Evolutionary conservation across 176 grass and related monocot species (phyloP), one percentile per base, ranked within the genome.

Genomic region (Tuctoria greenei): DNA sequence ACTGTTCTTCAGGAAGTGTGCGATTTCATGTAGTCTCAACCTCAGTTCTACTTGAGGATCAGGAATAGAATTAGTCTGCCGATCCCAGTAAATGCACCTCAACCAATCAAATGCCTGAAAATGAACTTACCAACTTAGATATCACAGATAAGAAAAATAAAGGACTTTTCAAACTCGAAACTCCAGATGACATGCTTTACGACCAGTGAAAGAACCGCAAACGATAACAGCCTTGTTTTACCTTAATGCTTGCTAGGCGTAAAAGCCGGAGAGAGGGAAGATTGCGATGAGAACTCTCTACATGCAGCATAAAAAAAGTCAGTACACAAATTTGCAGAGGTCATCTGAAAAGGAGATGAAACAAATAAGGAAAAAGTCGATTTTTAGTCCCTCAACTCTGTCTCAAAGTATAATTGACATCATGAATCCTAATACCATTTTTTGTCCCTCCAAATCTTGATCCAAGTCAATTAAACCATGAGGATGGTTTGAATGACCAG

Each of bases 81-180:
- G 39, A 56, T 99, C 95, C 95, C 91, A 95, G 67, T 99, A 99
- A 77, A 86, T 92, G 52, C 72, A 66, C 76, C 88, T 99, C 83
- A 92, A 77, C 87, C 89, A 99, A 82, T 95, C 89, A 84, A 99
- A 77, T 70, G 95, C 95, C 95, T 94, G 91, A 81, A 85, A 84
- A n/a, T 56, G 79, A 82, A 59, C 64, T 69, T 54, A 82, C 67
- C 50, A 44, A 52, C 56, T 79, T 55, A 83, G 42, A 43, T 39
- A 67, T 67, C 6, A 28, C 27, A 24, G 37, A 6, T 62, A 65
- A 9, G 25, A 17, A 17, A 63, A 46, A 76, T 4, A 79, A 67
- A 60, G 17, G 64, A 83, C 69, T 31, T 23, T 61, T 31, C 10
- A 59, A 50, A 4, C 12, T 17, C 10, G 28, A 26, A 55, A 69